phyloP scores from a whole-genome alignment of 176 grass and related monocot species.

The Chloris gayana region DNA sequence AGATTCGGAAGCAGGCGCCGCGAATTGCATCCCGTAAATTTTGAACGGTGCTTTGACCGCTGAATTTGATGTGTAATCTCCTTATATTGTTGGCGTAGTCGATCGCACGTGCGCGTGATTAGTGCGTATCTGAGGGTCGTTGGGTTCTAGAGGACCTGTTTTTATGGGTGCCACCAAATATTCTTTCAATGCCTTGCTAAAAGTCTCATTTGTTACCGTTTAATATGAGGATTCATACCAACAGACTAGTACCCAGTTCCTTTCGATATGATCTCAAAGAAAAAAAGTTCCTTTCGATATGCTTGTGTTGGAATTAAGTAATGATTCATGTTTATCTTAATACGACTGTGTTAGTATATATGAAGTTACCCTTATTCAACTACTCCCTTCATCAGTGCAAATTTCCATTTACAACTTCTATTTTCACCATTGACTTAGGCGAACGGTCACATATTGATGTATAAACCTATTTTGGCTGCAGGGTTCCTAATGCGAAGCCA shows the following conservation, averaged over 20 bases:
- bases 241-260: background rate
- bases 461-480: constrained; percentile 38
- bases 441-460: background rate
- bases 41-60: background rate
- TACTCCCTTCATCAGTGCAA: background rate
- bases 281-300: background rate
- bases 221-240: background rate
- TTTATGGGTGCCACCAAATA: background rate
- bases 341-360: background rate
- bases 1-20: constrained; percentile 10
- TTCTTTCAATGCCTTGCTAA: background rate
- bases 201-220: background rate
- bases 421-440: background rate
- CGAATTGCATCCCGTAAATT: background rate
- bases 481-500: constrained; percentile 94
- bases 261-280: too few species aligned
- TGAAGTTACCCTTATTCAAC: background rate
- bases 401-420: background rate
- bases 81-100: background rate
- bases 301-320: background rate
- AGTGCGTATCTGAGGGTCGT: background rate
- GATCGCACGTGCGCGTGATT: constrained; percentile 4
- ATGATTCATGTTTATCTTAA: background rate
- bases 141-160: background rate
- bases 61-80: background rate